These are phyloP conservation scores for Capsicum pubescens DNA, from an alignment of 257 asterid genomes.

Conservation along the genomic window DNA sequence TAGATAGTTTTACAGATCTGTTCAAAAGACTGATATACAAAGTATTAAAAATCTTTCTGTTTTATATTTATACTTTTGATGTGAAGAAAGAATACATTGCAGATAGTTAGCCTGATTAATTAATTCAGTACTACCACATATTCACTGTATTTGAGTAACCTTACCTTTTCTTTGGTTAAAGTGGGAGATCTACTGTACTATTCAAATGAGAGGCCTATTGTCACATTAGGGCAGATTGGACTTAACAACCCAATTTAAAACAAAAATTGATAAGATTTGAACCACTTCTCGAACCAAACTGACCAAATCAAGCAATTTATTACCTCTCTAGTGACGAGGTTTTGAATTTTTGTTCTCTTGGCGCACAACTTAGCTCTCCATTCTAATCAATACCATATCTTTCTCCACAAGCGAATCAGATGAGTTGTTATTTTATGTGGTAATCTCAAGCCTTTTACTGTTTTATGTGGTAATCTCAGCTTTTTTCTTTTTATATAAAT, in stretches of 20 bases:
- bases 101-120: not conserved
- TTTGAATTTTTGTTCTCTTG: not conserved
- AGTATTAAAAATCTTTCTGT: not conserved
- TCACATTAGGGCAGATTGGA: constrained; percentile 8
- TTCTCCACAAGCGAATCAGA: not conserved
- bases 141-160: not conserved
- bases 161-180: not conserved
- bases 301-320: not conserved
- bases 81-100: not conserved
- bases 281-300: not conserved
- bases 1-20: not conserved
- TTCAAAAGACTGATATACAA: not conserved
- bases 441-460: no score
- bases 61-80: not conserved
- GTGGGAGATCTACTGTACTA: not conserved
- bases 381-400: not conserved
- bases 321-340: constrained; percentile 12
- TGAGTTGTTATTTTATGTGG: no score
- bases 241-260: not conserved
- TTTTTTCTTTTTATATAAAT: no score
- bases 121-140: not conserved
- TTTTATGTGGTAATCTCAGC: no score
- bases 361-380: not conserved
- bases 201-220: constrained; percentile 19
- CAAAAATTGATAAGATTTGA: not conserved